These are phyloP conservation scores for Melastoma candidum DNA, from an alignment of 441 rosid genomes.

Conservation along the genomic window DNA sequence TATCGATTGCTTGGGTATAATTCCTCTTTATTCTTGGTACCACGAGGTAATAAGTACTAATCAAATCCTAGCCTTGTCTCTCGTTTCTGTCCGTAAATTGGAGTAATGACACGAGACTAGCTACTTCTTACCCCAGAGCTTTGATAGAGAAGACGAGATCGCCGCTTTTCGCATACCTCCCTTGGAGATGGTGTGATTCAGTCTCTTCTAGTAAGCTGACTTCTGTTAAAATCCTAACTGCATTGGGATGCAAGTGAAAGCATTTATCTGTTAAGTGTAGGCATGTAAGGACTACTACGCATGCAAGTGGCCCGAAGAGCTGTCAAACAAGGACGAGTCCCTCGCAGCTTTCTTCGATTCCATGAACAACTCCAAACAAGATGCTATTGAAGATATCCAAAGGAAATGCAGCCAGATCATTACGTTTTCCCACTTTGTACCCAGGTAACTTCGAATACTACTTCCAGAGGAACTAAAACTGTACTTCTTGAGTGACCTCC, in stretches of 20 bases:
- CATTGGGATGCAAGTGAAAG: no score
- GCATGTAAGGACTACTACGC: slow-evolving; percentile 64
- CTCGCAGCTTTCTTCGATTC: slow-evolving; percentile 52
- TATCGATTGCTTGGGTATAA: slow-evolving; percentile 40
- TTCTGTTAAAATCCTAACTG: slow-evolving; percentile 3
- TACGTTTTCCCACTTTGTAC: slow-evolving; percentile 64
- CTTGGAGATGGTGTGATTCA: slow-evolving; percentile 61
- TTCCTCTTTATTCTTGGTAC: slow-evolving; percentile 63
- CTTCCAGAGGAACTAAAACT: neutral
- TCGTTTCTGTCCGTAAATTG: neutral
- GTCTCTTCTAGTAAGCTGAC: slow-evolving; percentile 33
- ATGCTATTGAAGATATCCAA: slow-evolving; percentile 27
- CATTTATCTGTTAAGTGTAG: slow-evolving; percentile 13
- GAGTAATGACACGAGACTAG: neutral
- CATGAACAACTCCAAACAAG: slow-evolving; percentile 35
- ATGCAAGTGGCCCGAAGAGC: slow-evolving; percentile 57
- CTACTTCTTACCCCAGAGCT: slow-evolving; percentile 34
- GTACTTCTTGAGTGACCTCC: neutral
- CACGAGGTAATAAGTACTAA: slow-evolving; percentile 39
- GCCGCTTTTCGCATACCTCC: slow-evolving; percentile 37
- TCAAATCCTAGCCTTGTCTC: neutral
- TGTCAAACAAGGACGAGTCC: slow-evolving; percentile 38
- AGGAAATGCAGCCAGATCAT: slow-evolving; percentile 37
- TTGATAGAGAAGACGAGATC: slow-evolving; percentile 49
- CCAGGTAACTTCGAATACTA: slow-evolving; percentile 30